Percentiles rank a stretch among this genome's conserved stretches.
These are phyloP conservation scores for Neurospora pannonica DNA, from an alignment of 495 filamentous ascomycete species.

Conservation along the genomic window DNA sequence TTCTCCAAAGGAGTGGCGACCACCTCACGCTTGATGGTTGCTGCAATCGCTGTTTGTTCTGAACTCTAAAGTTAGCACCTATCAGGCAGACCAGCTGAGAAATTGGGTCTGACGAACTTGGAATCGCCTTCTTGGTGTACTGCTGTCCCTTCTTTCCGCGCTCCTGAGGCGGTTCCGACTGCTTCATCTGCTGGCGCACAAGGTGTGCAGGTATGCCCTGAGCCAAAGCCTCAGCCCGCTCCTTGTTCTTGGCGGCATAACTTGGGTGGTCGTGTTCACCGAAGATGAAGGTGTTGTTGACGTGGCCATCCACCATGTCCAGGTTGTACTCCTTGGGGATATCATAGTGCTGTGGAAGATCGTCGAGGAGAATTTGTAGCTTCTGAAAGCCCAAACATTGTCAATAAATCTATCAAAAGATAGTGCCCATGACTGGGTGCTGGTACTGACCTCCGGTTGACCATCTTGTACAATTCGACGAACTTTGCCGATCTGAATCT, in stretches of 20 bases:
- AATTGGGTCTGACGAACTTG: slow-evolving; percentile 49
- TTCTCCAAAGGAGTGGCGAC: slow-evolving; percentile 69
- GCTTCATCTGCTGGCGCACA: slow-evolving; percentile 29
- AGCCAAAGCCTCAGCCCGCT: slow-evolving; percentile 36
- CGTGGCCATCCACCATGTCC: slow-evolving; percentile 49
- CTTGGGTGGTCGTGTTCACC: slow-evolving; percentile 84
- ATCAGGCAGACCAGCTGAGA: not conserved
- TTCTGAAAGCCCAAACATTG: slow-evolving; percentile 17
- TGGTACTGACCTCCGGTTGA: not conserved
- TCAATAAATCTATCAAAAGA: slow-evolving; percentile 3
- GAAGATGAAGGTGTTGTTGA: slow-evolving; percentile 79
- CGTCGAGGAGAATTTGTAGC: slow-evolving; percentile 34
- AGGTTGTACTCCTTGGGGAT: slow-evolving; percentile 80
- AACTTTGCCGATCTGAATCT: slow-evolving; percentile 65
- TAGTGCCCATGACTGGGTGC: not conserved
- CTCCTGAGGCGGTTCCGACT: slow-evolving; percentile 29
- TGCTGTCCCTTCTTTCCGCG: slow-evolving; percentile 55
- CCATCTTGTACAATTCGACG: slow-evolving; percentile 27
- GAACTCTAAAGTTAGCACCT: slow-evolving; percentile 2
- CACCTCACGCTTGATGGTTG: slow-evolving; percentile 65
- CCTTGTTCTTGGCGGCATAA: slow-evolving; percentile 51
- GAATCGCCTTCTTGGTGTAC: slow-evolving; percentile 68
- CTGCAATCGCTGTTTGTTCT: slow-evolving; percentile 77
- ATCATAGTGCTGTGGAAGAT: slow-evolving; percentile 48
- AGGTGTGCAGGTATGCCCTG: slow-evolving; percentile 42